phyloP scores from a whole-genome alignment of 2,329 filamentous ascomycete genomes.

The Beauveria rudraprayagi region DNA sequence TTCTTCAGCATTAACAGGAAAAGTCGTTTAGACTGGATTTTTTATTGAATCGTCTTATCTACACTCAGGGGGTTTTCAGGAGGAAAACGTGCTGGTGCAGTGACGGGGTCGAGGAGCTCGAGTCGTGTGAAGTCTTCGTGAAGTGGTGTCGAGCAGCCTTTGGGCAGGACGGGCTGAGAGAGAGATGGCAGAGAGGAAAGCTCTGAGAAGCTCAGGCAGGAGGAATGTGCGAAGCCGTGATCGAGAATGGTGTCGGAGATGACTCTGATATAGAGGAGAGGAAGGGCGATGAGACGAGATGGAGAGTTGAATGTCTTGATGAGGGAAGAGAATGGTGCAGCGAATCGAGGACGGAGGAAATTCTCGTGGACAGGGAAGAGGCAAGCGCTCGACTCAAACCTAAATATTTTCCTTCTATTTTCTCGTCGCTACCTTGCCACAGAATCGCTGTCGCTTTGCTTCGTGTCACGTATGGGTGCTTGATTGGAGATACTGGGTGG shows the following conservation, averaged over 20 bases:
- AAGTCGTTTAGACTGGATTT: slow-evolving; percentile 29
- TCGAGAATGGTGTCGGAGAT: background rate
- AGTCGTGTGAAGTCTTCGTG: slow-evolving; percentile 35
- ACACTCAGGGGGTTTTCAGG: slow-evolving; percentile 76
- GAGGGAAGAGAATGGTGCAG: slow-evolving; percentile 24
- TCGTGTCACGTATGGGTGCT: slow-evolving; percentile 12
- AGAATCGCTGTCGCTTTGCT: slow-evolving; percentile 2
- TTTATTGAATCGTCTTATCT: slow-evolving; percentile 48
- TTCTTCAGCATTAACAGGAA: background rate
- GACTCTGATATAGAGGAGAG: slow-evolving; percentile 12
- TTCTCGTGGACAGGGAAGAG: slow-evolving; percentile 30
- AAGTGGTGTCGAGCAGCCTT: slow-evolving; percentile 29
- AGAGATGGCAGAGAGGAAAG: slow-evolving; percentile 18
- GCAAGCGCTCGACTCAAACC: slow-evolving; percentile 32
- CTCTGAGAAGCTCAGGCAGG: slow-evolving; percentile 1
- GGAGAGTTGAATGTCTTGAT: slow-evolving; percentile 24
- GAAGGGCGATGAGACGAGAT: slow-evolving; percentile 26
- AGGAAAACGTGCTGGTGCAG: slow-evolving; percentile 90
- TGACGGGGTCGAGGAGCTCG: slow-evolving; percentile 37
- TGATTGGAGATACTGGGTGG: background rate
- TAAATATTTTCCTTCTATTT: slow-evolving; percentile 12
- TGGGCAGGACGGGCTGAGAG: slow-evolving; percentile 24
- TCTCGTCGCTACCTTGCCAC: background rate
- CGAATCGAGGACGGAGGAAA: slow-evolving; percentile 29
- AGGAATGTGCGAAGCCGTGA: slow-evolving; percentile 4